Evolutionary conservation across 225 moss, liverwort and hornwort species (phyloP).

Genomic region (Polytrichum commune): DNA sequence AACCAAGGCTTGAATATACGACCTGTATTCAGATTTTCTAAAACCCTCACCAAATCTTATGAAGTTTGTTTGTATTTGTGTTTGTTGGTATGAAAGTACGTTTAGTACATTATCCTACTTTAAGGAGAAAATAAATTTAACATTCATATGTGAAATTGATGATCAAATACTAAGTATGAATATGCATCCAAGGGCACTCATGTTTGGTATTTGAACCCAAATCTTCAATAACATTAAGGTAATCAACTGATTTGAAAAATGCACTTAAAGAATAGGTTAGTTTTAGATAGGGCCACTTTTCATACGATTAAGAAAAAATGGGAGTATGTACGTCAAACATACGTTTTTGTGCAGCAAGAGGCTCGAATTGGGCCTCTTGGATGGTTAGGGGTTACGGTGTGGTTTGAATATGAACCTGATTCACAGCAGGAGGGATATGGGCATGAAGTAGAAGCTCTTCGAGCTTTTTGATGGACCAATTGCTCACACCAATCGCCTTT

Average conservation of each 20-base stretch:
- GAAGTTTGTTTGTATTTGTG: not conserved
- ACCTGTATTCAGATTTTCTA: not conserved
- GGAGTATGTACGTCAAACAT: too few relatives aligned
- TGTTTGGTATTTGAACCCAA: not conserved
- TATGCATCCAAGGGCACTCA: too few relatives aligned
- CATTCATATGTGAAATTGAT: too few relatives aligned
- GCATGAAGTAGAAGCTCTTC: constrained; percentile 34
- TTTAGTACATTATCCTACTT: not conserved
- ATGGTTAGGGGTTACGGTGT: not conserved
- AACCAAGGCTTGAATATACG: not conserved
- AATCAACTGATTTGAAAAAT: too few relatives aligned
- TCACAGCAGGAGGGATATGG: constrained; percentile 48
- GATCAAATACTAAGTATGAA: too few relatives aligned
- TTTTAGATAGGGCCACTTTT: too few relatives aligned
- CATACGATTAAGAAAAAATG: too few relatives aligned
- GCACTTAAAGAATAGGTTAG: too few relatives aligned
- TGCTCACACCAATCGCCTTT: constrained; percentile 60
- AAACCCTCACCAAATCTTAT: too few relatives aligned
- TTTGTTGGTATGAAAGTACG: not conserved
- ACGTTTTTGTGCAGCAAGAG: too few relatives aligned
- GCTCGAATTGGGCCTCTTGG: not conserved
- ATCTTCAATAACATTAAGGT: not conserved
- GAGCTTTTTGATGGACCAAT: constrained; percentile 48
- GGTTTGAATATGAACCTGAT: constrained; percentile 36
- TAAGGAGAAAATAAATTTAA: too few relatives aligned